Percentiles rank a stretch among this genome's conserved stretches.
phyloP scores from a whole-genome alignment of 2,329 filamentous ascomycete genomes.

The Venturia asperata region DNA sequence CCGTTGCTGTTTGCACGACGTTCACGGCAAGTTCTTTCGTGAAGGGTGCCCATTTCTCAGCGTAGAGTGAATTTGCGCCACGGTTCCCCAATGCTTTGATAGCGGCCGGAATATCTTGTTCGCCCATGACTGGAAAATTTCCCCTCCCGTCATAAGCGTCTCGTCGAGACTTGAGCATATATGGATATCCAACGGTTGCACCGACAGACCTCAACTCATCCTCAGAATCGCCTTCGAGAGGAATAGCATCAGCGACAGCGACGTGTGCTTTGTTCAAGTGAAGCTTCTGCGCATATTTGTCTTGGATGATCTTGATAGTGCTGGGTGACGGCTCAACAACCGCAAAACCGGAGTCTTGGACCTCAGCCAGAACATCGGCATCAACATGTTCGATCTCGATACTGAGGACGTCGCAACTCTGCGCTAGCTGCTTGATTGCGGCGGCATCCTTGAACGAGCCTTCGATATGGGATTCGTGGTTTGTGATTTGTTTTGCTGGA shows the following conservation, averaged over 20 bases:
- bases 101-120: conserved; percentile 57
- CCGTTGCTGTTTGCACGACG: conserved; percentile 81
- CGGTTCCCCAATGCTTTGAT: conserved; percentile 56
- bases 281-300: conserved; percentile 87
- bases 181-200: conserved; percentile 65
- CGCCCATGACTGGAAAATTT: conserved; percentile 57
- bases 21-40: conserved; percentile 85
- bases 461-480: conserved; percentile 64
- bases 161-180: conserved; percentile 87
- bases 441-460: conserved; percentile 82
- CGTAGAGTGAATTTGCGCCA: conserved; percentile 62
- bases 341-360: conserved; percentile 56
- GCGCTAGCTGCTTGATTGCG: conserved; percentile 73
- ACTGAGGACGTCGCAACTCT: conserved; percentile 70
- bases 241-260: conserved; percentile 63
- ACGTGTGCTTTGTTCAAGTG: conserved; percentile 63
- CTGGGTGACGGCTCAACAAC: conserved; percentile 68
- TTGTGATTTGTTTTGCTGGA: conserved; percentile 80
- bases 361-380: conserved; percentile 79
- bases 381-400: conserved; percentile 95
- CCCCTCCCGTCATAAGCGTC: conserved; percentile 89
- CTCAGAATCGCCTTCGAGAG: conserved; percentile 53
- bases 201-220: conserved; percentile 58
- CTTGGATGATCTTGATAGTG: conserved; percentile 82
- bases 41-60: conserved; percentile 84